phyloP scores from a whole-genome alignment of 139 green algal species.

The Spirogloea muscicola region DNA sequence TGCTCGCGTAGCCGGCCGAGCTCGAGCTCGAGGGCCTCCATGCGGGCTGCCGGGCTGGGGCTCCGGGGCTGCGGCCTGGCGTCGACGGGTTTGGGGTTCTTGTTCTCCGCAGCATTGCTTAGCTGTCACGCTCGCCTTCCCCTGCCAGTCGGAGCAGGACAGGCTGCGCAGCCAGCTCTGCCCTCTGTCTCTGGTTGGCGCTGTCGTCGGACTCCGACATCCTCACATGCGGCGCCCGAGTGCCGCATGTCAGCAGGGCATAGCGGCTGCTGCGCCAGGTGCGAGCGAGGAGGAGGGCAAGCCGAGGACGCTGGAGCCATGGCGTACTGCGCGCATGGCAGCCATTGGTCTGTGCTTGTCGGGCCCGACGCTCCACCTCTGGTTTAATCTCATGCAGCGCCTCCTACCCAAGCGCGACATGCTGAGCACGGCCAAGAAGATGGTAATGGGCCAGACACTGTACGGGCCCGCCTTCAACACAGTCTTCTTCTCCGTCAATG shows the following conservation, averaged over 20 bases:
- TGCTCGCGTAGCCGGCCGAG: background rate
- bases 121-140: no score
- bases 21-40: background rate
- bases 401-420: slow-evolving; percentile 4
- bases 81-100: no score
- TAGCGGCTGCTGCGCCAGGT: no score
- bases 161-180: background rate
- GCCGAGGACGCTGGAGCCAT: background rate
- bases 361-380: slow-evolving; percentile 31
- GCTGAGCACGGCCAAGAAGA: slow-evolving; percentile 7
- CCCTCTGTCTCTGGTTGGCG: background rate
- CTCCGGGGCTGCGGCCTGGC: no score
- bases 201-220: background rate
- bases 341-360: slow-evolving; percentile 22
- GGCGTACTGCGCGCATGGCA: slow-evolving; percentile 19
- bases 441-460: slow-evolving; percentile 15
- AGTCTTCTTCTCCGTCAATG: slow-evolving; percentile 40
- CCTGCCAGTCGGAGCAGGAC: background rate
- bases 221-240: background rate
- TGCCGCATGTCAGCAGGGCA: background rate
- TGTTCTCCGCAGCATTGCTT: no score
- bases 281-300: no score
- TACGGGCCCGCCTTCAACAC: slow-evolving; percentile 23
- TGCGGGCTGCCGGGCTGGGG: no score
- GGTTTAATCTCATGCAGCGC: slow-evolving; percentile 19